These are phyloP conservation scores for Termitomyces sp. DNA, from an alignment of 768 basidiomycete genomes.

Conservation along the genomic window DNA sequence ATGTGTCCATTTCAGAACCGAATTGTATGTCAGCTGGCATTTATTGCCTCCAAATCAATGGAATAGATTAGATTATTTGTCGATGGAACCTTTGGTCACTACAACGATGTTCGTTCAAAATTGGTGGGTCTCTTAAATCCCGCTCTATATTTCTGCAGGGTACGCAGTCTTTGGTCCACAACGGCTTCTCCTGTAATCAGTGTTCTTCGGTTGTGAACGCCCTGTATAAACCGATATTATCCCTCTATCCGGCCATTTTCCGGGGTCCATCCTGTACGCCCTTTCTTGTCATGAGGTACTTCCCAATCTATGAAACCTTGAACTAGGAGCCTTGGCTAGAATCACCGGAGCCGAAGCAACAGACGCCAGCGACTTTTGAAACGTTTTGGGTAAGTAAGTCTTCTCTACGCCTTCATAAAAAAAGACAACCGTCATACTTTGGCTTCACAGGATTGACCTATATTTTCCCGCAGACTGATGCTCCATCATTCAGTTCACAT, in stretches of 20 bases:
- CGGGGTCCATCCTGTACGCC: conserved; percentile 4
- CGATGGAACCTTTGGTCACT: not conserved
- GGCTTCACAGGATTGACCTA: not conserved
- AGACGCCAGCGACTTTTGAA: not conserved
- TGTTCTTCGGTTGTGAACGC: not conserved
- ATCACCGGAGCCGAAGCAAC: not conserved
- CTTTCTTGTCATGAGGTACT: not conserved
- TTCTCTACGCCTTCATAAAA: not conserved
- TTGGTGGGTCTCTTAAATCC: not conserved
- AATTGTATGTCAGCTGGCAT: not conserved
- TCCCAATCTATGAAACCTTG: not conserved
- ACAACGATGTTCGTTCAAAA: too few relatives aligned
- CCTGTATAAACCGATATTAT: conserved; percentile 7
- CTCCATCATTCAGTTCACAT: not conserved
- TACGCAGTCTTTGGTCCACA: not conserved
- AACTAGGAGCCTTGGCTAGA: not conserved
- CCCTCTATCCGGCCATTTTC: conserved; percentile 15
- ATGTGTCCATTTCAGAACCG: not conserved
- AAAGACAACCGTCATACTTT: not conserved
- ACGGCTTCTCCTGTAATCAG: not conserved
- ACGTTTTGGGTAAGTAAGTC: not conserved
- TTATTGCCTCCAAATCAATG: not conserved
- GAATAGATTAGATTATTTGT: not conserved
- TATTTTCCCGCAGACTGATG: conserved; percentile 11
- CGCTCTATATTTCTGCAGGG: too few relatives aligned